Evolutionary conservation across 2,329 filamentous ascomycete species (phyloP), one percentile per base, ranked within the genome.

Genomic region (Alternaria triticimaculans): DNA sequence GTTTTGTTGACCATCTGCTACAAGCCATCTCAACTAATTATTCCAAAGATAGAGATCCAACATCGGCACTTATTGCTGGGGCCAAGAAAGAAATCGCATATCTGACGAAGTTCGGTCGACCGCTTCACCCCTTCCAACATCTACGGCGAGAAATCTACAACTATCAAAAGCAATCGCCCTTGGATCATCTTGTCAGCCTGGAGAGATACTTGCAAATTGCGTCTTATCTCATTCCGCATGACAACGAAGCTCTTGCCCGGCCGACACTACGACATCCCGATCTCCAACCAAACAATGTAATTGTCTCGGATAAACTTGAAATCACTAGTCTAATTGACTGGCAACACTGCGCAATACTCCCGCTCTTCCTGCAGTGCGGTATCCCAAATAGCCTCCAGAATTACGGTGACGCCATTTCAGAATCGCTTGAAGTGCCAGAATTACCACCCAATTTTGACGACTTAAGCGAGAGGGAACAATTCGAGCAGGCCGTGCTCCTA

Each of bases 361-460:
- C 80, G 6, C 76, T 81, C 5, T 78, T 80, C 56, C 62, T 81
- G 10, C 71, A 77, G 48, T 73, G 75, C 37, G 78, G 79, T 2
- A 81, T 84, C 21, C 82, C 81, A 15, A 71, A 72, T 11, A 71
- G 71, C 60, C 72, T 83, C 56, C 74, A 82, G 60, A 83, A 84
- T 58, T 82, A 81, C 68, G 73, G 77, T 50, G 80, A 80, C 57
- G 65, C 45, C 30, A 48, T 66, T 48, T 77, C 70, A 37, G 69
- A 69, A 66, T 71, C 61, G 21, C 54, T 76, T 4, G 65, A 23
- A 48, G 10, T 14, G 12, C 76, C 77, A 41, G 43, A 64, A 58
- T 55, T 78, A 54, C 74, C 75, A 50, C 54, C 51, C 20, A 64
- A 72, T 44, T 71, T 75, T 50, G 64, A 73, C 30, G 62, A 66